Base-by-base conservation (phyloP, 2,329 filamentous ascomycete species). In the Ophiosphaerella korrae region DNA sequence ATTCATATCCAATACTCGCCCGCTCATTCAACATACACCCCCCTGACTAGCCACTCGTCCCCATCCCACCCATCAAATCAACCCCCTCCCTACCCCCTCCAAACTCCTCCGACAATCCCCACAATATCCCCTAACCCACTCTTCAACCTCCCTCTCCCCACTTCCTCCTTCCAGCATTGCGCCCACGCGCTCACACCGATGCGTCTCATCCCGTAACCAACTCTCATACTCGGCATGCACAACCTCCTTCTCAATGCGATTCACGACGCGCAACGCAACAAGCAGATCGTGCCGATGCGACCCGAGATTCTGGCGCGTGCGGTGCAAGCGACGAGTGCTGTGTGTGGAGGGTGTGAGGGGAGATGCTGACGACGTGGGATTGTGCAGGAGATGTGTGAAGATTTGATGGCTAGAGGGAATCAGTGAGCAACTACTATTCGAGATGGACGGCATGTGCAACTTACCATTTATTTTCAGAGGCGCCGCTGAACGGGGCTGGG, bases 191-290 rank as follows among this genome's bases (percentile, higher is more conserved):
- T 84, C 84, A 72, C 94, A 99, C 42, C 89, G 84, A 31, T 80
- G 74, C 57, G 86, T 87, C 76, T 99, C 94, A 60, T 90, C 88
- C 3, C 83, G 75, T 26, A 97, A 81, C 92, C 93, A 99, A 57
- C 90, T 89, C 76, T 96, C 92, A 88, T 92, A 99, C 73, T 97
- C 93, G 0, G 88, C 88, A 65, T 86, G 84, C 46, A 97, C 75
- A 71, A 96, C 87, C 72, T 97, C 92, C 51, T 84, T 82, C 78
- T 97, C 94, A 24, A 97, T 86, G 50, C 83, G 88, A 74, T 97
- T 97, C 53, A 97, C 87, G 2, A 97, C 84, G 4, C 92, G 86
- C 78, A 97, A 86, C 5, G 92, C 92, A 5, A 99, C 92, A 2
- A 97, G 77, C 16, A 99, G 79, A 68, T 97, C 92, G 71, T 99